These are phyloP conservation scores for Apiospora arundinis DNA, from an alignment of 2,329 filamentous ascomycete genomes.

Conservation along the genomic window DNA sequence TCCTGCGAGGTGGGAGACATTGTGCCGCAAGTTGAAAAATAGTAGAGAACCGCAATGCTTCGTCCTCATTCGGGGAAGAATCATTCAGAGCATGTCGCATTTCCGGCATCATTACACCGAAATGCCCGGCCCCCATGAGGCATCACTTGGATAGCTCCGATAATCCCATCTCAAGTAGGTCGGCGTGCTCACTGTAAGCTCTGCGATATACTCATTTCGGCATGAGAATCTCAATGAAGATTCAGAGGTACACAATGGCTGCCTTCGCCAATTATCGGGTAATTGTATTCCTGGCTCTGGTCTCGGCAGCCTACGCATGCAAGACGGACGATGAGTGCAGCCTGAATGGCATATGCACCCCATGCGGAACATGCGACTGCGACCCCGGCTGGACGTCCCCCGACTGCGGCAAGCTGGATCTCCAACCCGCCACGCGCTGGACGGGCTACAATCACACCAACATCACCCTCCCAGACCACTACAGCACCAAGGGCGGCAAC, in stretches of 20 bases:
- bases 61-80: background rate
- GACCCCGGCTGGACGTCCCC: conserved; percentile 51
- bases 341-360: conserved; percentile 45
- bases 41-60: background rate
- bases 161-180: background rate
- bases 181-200: background rate
- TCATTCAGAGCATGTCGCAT: background rate
- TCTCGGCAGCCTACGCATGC: background rate
- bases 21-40: background rate
- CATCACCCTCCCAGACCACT: conserved; percentile 35
- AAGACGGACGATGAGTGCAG: conserved; percentile 39
- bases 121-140: background rate
- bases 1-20: background rate
- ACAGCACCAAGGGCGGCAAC: conserved; percentile 39
- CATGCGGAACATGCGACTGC: conserved; percentile 32
- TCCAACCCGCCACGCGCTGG: conserved; percentile 46
- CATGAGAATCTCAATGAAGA: background rate
- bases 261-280: background rate
- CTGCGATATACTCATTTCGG: too few species aligned
- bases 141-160: background rate
- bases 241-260: background rate
- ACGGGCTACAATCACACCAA: conserved; percentile 55
- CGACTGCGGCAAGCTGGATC: conserved; percentile 53
- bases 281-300: background rate
- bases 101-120: background rate